A percentile compares a stretch with the other conserved stretches of the same genome.
Conservation (phyloP, 1,284 basidiomycete genomes). For the Paramarasmius palmivorus region DNA sequence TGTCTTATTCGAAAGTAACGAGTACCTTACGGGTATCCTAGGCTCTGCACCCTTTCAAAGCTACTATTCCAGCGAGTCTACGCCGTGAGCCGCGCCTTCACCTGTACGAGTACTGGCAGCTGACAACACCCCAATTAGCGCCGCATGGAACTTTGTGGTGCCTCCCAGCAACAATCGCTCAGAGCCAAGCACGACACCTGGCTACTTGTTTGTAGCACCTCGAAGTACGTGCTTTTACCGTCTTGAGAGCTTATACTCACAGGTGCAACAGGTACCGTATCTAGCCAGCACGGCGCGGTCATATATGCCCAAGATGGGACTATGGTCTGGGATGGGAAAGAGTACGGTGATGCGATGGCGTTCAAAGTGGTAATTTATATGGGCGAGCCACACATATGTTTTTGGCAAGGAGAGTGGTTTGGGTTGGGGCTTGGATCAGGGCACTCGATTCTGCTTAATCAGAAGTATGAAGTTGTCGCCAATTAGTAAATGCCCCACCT, state of each 20-base stretch:
- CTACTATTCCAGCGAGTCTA: constrained; percentile 9
- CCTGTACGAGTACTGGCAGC: background rate
- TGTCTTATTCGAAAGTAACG: constrained; percentile 11
- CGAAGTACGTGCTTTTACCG: constrained; percentile 6
- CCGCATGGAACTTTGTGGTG: constrained; percentile 9
- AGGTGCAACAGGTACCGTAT: constrained; percentile 7
- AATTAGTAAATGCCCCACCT: constrained; percentile 9
- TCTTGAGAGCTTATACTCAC: constrained; percentile 2
- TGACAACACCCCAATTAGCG: background rate
- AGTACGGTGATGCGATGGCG: background rate
- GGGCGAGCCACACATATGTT: background rate
- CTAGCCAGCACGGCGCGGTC: constrained; percentile 1
- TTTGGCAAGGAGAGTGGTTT: constrained; percentile 3
- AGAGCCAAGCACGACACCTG: background rate
- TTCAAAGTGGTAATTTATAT: background rate
- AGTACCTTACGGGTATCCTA: constrained; percentile 8
- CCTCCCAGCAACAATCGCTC: constrained; percentile 2
- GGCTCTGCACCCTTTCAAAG: constrained; percentile 11
- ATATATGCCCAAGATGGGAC: background rate
- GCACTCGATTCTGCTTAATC: constrained; percentile 1
- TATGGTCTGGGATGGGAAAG: background rate
- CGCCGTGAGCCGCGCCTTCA: constrained; percentile 6
- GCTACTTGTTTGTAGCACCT: constrained; percentile 11
- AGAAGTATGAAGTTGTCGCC: constrained; percentile 10
- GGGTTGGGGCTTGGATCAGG: constrained; percentile 7